Evolutionary conservation across 495 filamentous ascomycete genomes (phyloP), one percentile per base, ranked within the genome.

Genomic region (Aspergillus nanangensis): DNA sequence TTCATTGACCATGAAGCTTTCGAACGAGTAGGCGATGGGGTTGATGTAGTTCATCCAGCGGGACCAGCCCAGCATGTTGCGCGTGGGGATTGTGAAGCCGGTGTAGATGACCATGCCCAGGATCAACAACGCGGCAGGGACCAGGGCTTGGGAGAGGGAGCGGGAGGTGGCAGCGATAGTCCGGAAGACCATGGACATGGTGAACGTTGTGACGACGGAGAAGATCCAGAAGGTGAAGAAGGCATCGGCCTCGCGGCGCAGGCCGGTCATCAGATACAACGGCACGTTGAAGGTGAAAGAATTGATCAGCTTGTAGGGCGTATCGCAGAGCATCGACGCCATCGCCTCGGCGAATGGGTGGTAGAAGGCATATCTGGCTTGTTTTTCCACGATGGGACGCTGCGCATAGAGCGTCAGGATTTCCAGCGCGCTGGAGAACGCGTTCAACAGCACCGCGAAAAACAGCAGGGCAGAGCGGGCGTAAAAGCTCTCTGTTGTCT

Each of bases 381-480:
- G 81, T 52, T 83, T 83, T 35, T 80, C 75, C 4, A 85, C 74
- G 37, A 84, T 79, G 5, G 73, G 73, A 8, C 79, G 70, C 52
- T 82, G 74, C 0, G 60, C 63, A 41, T 78, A 81, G 5, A 80
- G 60, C 2, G 50, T 72, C 37, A 77, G 68, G 49, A 84, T 81
- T 53, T 92, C 88, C 5, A 90, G 70, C 45, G 78, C 78, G 55
- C 78, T 83, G 46, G 80, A 70, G 47, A 95, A 91, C 14, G 88
- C 89, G 56, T 92, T 93, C 64, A 92, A 41, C 13, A 95, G 73
- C 50, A 90, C 80, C 34, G 87, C 84, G 55, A 94, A 93, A 74
- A 95, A 95, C 18, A 95, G 67, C 7, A 94, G 69, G 39, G 84
- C 84, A 21, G 85, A 86, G 15, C 86, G 75, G 48, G 77, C 71